Evolutionary conservation across 2,329 filamentous ascomycete species (phyloP).

Genomic region (Stylonectria norvegica): DNA sequence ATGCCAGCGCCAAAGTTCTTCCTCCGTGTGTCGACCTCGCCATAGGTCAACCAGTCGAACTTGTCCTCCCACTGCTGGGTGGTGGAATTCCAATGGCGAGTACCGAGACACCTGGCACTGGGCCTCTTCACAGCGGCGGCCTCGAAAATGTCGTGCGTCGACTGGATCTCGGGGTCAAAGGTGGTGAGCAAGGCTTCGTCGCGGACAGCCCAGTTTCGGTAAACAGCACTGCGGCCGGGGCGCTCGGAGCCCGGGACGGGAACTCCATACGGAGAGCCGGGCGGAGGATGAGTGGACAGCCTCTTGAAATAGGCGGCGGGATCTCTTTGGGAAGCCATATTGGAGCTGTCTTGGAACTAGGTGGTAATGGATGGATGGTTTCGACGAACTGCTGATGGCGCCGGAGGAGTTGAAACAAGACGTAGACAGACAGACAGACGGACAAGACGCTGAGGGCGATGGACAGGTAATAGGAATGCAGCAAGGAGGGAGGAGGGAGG

Average conservation of each 20-base stretch:
- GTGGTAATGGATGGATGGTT: no score
- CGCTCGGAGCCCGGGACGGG: constrained; percentile 70
- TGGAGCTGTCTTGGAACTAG: no score
- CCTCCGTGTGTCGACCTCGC: constrained; percentile 71
- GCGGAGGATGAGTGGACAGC: constrained; percentile 61
- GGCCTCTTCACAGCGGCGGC: constrained; percentile 58
- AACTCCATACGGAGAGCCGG: constrained; percentile 74
- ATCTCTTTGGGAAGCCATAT: constrained; percentile 34
- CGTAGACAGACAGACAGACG: constrained; percentile 14
- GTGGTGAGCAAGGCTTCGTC: constrained; percentile 69
- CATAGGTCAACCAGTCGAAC: constrained; percentile 82
- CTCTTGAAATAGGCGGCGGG: constrained; percentile 46
- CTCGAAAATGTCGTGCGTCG: constrained; percentile 80
- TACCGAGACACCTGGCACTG: constrained; percentile 72
- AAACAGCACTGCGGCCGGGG: constrained; percentile 70
- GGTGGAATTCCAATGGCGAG: constrained; percentile 71
- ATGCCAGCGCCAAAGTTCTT: constrained; percentile 84
- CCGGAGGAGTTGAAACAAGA: no score
- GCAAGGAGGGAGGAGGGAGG: constrained; percentile 4
- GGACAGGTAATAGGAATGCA: no score
- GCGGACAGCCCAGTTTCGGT: constrained; percentile 76
- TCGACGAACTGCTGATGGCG: no score
- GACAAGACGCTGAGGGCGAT: constrained; percentile 1
- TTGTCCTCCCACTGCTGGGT: constrained; percentile 70
- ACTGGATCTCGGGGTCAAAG: constrained; percentile 66